Percentiles rank a stretch among this genome's conserved stretches.
Evolutionary conservation across 495 filamentous ascomycete genomes (phyloP).

Genomic region (Alectoria sarmentosa): DNA sequence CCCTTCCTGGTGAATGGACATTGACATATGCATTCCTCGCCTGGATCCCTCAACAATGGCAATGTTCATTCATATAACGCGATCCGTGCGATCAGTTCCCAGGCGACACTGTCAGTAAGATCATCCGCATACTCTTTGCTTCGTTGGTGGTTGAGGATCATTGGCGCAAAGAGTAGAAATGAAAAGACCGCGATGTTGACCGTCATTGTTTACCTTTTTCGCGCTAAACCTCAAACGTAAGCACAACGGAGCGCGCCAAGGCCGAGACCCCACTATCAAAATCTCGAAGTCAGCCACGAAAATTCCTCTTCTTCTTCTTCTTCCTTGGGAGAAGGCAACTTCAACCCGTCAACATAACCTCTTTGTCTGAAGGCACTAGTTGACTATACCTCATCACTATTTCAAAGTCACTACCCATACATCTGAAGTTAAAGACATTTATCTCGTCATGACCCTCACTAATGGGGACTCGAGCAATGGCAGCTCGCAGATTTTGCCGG

Average conservation of each 20-base stretch:
- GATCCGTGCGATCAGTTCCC: neutral
- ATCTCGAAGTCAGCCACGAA: conserved; percentile 12
- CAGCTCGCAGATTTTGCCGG: conserved; percentile 34
- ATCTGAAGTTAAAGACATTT: neutral
- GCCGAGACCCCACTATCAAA: conserved; percentile 14
- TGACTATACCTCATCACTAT: conserved; percentile 28
- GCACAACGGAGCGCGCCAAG: conserved; percentile 3
- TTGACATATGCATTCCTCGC: conserved; percentile 12
- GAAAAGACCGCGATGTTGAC: conserved; percentile 4
- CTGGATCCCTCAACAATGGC: conserved; percentile 8
- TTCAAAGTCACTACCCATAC: conserved; percentile 1
- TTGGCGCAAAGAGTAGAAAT: neutral
- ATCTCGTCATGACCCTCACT: conserved; percentile 55
- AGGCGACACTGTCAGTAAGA: neutral
- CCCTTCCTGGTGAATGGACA: conserved; percentile 15
- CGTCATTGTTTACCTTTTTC: conserved; percentile 8
- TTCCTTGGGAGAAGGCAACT: conserved; percentile 54
- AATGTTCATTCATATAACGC: neutral
- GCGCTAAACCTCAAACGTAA: neutral
- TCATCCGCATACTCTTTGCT: neutral
- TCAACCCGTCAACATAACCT: conserved; percentile 44
- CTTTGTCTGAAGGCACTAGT: conserved; percentile 31
- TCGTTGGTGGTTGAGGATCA: neutral
- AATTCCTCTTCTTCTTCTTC: conserved; percentile 33
- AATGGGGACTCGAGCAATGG: conserved; percentile 50